Evolutionary conservation across 202 grass and related monocot genomes (phyloP).

Genomic region (Carex arenaria): DNA sequence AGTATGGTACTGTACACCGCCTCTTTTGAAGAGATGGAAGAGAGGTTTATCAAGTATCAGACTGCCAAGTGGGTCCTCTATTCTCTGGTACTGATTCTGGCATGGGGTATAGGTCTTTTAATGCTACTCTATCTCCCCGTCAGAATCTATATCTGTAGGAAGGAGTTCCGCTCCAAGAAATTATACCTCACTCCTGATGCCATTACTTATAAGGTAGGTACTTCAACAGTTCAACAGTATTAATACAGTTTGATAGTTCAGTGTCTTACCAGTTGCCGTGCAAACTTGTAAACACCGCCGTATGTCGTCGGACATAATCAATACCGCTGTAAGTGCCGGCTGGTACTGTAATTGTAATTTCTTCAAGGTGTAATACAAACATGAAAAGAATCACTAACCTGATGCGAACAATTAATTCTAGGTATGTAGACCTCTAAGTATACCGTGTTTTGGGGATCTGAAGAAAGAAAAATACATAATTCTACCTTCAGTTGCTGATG

Average conservation of each 20-base stretch:
- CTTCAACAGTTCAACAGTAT: background rate
- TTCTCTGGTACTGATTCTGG: slow-evolving; percentile 44
- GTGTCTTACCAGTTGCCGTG: no score
- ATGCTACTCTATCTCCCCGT: slow-evolving; percentile 66
- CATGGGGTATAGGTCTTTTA: slow-evolving; percentile 61
- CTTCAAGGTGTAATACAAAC: background rate
- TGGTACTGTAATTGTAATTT: background rate
- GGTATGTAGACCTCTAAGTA: slow-evolving; percentile 40
- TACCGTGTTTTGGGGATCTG: slow-evolving; percentile 52
- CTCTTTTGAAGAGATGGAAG: slow-evolving; percentile 52
- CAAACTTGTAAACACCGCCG: no score
- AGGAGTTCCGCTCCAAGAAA: slow-evolving; percentile 43
- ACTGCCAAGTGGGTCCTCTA: slow-evolving; percentile 49
- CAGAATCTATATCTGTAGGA: slow-evolving; percentile 31
- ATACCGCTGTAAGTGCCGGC: no score
- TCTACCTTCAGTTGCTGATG: slow-evolving; percentile 55
- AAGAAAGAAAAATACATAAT: slow-evolving; percentile 57
- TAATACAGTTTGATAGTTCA: no score
- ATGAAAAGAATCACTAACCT: no score
- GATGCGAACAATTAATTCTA: background rate
- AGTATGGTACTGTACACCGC: slow-evolving; percentile 45
- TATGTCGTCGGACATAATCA: no score
- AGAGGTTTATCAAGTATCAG: slow-evolving; percentile 50
- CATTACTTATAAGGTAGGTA: slow-evolving; percentile 52
- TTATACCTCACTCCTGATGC: slow-evolving; percentile 55